Evolutionary conservation across 495 filamentous ascomycete genomes (phyloP), one percentile per base, ranked within the genome.

Genomic region (Penicillium herquei): DNA sequence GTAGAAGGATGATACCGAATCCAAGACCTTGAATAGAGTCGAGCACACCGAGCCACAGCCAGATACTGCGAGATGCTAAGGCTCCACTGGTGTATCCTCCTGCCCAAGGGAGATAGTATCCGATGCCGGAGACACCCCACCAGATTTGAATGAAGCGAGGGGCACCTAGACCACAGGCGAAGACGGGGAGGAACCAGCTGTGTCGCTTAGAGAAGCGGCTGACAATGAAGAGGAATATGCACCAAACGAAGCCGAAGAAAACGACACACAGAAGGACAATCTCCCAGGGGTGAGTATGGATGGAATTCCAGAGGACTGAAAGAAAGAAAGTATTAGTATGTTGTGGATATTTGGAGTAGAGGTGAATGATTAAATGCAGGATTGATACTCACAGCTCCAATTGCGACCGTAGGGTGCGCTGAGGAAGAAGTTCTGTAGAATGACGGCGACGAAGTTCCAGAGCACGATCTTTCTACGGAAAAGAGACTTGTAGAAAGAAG

Each of bases 131-230:
- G 31, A 74, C 66, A 51, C 70, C 77, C 77, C 77, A 80, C 70
- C 76, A 76, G 52, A 80, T 78, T 55, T 80, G 77, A 6, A 74
- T 73, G 67, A 77, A 80, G 30, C 75, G 75, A 8, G 77, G 77
- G 8, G 76, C 76, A 7, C 75, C 75, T 3, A 80, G 69, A 49
- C 76, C 77, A 44, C 77, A 78, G 18, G 77, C 77, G 35, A 79
- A 78, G 16, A 80, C 73, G 7, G 77, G 77, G 30, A 80, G 63
- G 56, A 80, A 76, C 77, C 77, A 80, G 43, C 68, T 76, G 56
- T 80, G 77, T 12, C 48, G 57, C 55, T 70, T 76, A 32, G 75
- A 78, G 18, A 78, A 71, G 13, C 59, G 61, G 57, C 67, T 68
- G 52, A 80, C 71, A 12, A 79, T 45, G 55, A 59, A 72, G 1